phyloP scores from a whole-genome alignment of 306 rosid genomes.

The Trifolium fragiferum region DNA sequence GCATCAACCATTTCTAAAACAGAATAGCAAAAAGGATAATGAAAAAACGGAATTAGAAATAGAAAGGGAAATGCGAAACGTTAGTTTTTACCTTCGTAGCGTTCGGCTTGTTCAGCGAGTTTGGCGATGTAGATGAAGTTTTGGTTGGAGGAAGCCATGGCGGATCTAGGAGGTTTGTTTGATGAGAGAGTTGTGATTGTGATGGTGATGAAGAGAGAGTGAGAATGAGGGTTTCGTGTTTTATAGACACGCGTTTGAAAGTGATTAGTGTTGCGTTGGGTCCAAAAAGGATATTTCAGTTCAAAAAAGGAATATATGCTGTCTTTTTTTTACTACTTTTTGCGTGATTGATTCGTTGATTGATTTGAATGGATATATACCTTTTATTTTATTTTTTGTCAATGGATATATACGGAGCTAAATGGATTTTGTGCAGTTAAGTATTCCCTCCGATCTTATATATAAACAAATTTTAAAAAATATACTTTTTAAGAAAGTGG shows the following conservation, averaged over 20 bases:
- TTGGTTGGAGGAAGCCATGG: constrained; percentile 63
- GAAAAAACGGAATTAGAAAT: no score
- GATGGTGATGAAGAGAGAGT: neutral
- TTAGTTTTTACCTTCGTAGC: constrained; percentile 52
- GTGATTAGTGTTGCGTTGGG: neutral
- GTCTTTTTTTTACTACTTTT: neutral
- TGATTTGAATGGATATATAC: no score
- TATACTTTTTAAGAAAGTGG: no score
- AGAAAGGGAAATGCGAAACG: neutral
- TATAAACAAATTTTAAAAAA: no score
- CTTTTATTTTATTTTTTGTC: no score
- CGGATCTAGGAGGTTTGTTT: constrained; percentile 22
- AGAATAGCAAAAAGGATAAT: neutral
- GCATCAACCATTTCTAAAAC: constrained; percentile 69
- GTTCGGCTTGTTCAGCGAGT: constrained; percentile 79
- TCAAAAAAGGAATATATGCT: neutral
- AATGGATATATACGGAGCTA: no score
- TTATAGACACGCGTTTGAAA: neutral
- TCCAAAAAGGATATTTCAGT: neutral
- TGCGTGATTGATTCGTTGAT: neutral
- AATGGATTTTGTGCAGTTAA: no score
- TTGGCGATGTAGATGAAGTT: constrained; percentile 64
- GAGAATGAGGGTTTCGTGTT: neutral
- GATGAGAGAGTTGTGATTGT: neutral
- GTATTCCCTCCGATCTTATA: no score